A percentile compares a stretch with the other conserved stretches of the same genome.
phyloP scores from a whole-genome alignment of 306 rosid species.

The Acacia acuminata region DNA sequence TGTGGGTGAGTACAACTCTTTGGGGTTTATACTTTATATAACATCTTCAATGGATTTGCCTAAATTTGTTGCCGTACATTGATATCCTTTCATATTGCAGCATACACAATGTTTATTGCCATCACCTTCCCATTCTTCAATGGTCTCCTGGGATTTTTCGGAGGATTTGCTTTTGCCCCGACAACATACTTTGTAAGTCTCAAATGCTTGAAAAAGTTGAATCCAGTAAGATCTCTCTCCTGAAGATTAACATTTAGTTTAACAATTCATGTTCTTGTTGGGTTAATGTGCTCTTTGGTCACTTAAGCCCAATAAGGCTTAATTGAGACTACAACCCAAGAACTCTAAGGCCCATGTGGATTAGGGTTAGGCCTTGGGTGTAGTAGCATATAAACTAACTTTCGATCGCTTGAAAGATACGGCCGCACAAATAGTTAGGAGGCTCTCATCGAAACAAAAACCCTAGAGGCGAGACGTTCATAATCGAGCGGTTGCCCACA shows the following conservation, averaged over 20 bases:
- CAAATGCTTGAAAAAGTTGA: neutral
- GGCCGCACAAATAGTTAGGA: no score
- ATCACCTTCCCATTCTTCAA: constrained; percentile 83
- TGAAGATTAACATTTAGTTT: neutral
- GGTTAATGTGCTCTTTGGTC: no score
- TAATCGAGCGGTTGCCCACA: no score
- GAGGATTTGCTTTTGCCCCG: constrained; percentile 95
- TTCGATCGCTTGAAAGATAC: no score
- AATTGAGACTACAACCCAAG: no score
- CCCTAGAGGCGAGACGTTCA: no score
- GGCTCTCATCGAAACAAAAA: no score
- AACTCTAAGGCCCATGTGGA: no score
- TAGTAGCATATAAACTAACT: no score
- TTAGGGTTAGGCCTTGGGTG: no score
- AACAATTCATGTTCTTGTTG: neutral
- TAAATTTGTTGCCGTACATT: neutral
- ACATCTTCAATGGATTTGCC: neutral
- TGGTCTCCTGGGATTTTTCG: constrained; percentile 72
- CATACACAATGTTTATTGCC: constrained; percentile 69
- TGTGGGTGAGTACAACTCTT: constrained; percentile 61
- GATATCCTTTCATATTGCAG: constrained; percentile 40
- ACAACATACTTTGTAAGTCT: constrained; percentile 83
- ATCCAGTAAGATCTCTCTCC: neutral
- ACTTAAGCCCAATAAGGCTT: no score
- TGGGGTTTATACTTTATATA: neutral